These are phyloP conservation scores for Volvox africanus DNA, from an alignment of 139 green algal genomes.

Conservation along the genomic window DNA sequence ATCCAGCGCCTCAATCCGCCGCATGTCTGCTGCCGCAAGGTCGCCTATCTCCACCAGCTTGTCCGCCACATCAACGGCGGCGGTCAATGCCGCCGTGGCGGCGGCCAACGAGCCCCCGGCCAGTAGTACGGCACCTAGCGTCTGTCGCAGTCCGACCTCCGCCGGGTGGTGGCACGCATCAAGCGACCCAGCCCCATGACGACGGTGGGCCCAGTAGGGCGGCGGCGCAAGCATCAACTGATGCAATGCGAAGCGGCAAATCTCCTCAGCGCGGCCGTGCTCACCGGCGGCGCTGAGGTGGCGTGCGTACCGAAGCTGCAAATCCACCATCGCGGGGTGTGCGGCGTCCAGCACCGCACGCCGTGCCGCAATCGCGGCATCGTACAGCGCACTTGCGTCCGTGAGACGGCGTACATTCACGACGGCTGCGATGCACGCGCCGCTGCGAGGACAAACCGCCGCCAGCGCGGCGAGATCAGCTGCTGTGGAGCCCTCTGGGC, in stretches of 20 bases:
- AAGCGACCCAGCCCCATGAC: background rate
- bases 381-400: slow-evolving; percentile 11
- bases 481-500: background rate
- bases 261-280: background rate
- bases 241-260: background rate
- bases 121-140: slow-evolving; percentile 9
- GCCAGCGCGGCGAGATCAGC: background rate
- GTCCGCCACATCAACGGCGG: slow-evolving; percentile 13
- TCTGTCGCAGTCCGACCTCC: background rate
- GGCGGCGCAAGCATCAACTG: background rate
- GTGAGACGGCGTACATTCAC: slow-evolving; percentile 11
- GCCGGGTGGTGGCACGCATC: slow-evolving; percentile 17
- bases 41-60: slow-evolving; percentile 8
- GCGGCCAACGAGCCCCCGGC: background rate
- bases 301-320: slow-evolving; percentile 17
- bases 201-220: background rate
- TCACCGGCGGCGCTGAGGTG: slow-evolving; percentile 5
- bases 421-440: slow-evolving; percentile 16
- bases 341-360: background rate
- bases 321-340: background rate
- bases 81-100: background rate
- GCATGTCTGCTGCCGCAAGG: slow-evolving; percentile 23
- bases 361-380: background rate
- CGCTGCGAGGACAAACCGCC: background rate
- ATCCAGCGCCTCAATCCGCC: background rate